Conservation (phyloP, 495 filamentous ascomycete genomes). For the Aspergillus sclerotiicarbonarius region DNA sequence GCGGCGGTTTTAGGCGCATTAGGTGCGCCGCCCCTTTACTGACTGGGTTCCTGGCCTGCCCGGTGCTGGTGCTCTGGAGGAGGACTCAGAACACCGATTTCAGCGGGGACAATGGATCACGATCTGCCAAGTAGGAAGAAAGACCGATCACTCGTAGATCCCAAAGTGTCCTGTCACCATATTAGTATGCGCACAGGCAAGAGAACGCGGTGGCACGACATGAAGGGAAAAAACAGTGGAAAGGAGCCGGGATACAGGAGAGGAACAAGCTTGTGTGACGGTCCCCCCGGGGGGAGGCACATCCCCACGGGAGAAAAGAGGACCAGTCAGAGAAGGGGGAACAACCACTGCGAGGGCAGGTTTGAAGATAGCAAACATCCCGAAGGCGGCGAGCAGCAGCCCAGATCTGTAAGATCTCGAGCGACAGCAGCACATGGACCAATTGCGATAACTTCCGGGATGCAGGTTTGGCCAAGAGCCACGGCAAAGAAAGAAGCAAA, state of each 20-base stretch:
- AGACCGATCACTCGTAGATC: not conserved
- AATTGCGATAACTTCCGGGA: not conserved
- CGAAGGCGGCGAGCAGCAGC: not conserved
- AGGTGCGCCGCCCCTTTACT: slow-evolving; percentile 25
- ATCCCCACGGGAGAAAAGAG: not conserved
- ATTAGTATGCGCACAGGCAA: not conserved
- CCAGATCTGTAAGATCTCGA: slow-evolving; percentile 3
- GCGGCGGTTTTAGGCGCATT: slow-evolving; percentile 35
- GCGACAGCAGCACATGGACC: not conserved
- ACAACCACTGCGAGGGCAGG: not conserved
- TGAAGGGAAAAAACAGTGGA: not conserved
- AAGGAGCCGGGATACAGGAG: not conserved
- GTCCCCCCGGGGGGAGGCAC: not conserved
- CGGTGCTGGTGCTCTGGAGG: not conserved
- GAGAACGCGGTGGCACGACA: not conserved
- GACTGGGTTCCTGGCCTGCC: slow-evolving; percentile 5
- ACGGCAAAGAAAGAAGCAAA: not conserved
- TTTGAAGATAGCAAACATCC: slow-evolving; percentile 1
- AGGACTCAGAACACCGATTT: not conserved
- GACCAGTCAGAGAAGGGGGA: not conserved
- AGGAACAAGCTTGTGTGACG: not conserved
- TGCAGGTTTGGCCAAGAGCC: not conserved
- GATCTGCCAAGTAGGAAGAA: not conserved
- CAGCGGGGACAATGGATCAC: not conserved
- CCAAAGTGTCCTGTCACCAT: not conserved